Conservation (phyloP, 495 filamentous ascomycete species). For the Penicillium simplicissimum region DNA sequence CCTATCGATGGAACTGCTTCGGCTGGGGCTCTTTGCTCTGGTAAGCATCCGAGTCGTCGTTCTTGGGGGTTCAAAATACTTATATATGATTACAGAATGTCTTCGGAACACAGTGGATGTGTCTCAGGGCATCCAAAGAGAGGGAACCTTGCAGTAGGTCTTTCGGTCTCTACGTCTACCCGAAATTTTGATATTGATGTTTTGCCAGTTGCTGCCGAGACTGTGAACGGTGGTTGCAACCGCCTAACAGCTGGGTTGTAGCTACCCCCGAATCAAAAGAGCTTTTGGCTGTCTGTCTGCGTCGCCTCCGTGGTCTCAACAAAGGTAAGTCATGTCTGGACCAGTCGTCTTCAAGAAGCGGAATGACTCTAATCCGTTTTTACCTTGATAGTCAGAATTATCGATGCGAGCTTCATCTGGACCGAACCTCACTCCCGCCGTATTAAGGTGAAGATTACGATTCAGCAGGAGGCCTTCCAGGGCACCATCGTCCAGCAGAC, state of each 20-base stretch:
- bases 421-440: conserved; percentile 93
- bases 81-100: conserved; percentile 59
- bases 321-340: neutral
- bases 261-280: conserved; percentile 85
- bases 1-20: conserved; percentile 89
- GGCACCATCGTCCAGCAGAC: conserved; percentile 84
- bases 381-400: conserved; percentile 75
- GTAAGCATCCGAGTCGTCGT: neutral
- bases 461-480: conserved; percentile 77
- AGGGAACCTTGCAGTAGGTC: conserved; percentile 65
- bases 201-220: conserved; percentile 67
- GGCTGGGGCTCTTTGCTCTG: conserved; percentile 81
- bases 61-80: neutral
- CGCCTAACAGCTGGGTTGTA: conserved; percentile 79
- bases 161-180: neutral
- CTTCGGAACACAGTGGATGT: conserved; percentile 91
- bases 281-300: conserved; percentile 83
- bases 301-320: conserved; percentile 74
- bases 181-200: neutral
- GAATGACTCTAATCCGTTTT: neutral
- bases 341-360: neutral
- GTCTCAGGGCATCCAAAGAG: conserved; percentile 87
- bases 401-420: conserved; percentile 96
- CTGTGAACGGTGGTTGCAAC: conserved; percentile 92
- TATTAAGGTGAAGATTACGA: conserved; percentile 88